Base-by-base conservation (phyloP, 2,329 filamentous ascomycete genomes). In the Fusarium equiseti region DNA sequence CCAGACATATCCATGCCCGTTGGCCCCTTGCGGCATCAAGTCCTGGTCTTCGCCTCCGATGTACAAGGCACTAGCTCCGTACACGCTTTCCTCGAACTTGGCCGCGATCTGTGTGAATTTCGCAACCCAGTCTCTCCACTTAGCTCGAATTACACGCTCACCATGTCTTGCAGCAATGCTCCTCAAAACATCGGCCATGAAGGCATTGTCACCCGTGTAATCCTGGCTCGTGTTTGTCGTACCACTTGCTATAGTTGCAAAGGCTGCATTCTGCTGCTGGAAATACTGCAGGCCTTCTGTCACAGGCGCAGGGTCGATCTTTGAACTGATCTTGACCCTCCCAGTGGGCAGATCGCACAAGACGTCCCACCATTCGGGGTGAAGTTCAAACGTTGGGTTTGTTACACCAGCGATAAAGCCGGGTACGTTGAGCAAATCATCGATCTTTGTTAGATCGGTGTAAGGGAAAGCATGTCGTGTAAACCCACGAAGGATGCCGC, bases 381-480 rank as follows among this genome's bases (percentile, higher is more conserved):
- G 95, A 76, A 94, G 90, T 67, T 95, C 94, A 79, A 99, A 99
- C 0, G 94, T 95, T 8, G 96, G 96, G 77, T 99, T 99, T 2
- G 95, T 99, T 43, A 99, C 96, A 61, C 96, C 96, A 5, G 96
- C 96, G 75, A 99, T 97, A 81, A 99, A 99, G 4, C 96, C 96
- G 9, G 96, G 95, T 0, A 99, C 96, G 75, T 97, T 95, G 50
- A 99, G 87, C 13, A 99, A 87, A 78, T 98, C 96, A 73, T 99
- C 96, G 64, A 99, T 95, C 82, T 99, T 99, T 70, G 94, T 98
- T 45, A 99, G 86, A 82, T 99, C 96, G 2, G 96, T 99, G 78
- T 99, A 99, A 4, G 96, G 96, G 78, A 99, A 99, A 1, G 96
- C 96, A 81, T 98, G 94, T 20, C 96, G 89, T 11, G 95, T 97